Evolutionary conservation across 2,329 filamentous ascomycete genomes (phyloP).

Genomic region (Apiospora marii): DNA sequence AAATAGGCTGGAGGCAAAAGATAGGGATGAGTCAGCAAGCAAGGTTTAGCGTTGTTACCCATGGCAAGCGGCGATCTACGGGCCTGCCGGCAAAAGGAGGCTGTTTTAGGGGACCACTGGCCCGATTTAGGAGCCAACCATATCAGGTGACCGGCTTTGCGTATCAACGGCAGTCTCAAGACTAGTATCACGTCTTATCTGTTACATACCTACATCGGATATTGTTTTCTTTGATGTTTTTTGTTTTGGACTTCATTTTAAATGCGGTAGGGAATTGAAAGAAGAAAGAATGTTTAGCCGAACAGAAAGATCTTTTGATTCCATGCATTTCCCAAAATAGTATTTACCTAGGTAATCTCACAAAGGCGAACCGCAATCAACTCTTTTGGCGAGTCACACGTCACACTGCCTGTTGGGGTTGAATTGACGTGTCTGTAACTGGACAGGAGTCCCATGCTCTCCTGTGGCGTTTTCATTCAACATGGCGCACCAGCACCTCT

Average conservation of each 20-base stretch:
- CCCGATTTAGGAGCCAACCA: conserved; percentile 1
- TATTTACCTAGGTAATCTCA: too few species aligned
- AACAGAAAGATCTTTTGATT: neutral
- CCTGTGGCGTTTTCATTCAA: neutral
- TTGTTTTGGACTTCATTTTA: neutral
- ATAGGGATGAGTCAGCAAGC: conserved; percentile 14
- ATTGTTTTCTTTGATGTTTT: neutral
- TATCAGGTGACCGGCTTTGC: neutral
- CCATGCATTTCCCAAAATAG: neutral
- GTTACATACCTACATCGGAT: neutral
- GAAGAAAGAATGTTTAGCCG: neutral
- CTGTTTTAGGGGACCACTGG: conserved; percentile 18
- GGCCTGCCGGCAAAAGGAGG: neutral
- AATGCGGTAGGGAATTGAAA: neutral
- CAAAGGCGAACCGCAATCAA: neutral
- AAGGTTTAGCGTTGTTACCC: conserved; percentile 21
- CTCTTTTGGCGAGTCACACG: neutral
- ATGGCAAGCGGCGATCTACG: conserved; percentile 20
- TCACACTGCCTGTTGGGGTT: neutral
- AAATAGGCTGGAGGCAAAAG: conserved; percentile 18
- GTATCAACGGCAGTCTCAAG: conserved; percentile 1
- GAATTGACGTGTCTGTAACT: neutral
- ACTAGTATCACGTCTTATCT: neutral
- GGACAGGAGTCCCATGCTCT: too few species aligned
- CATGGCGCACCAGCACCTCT: neutral